Base-by-base conservation (phyloP, 2,329 filamentous ascomycete genomes). In the Penicillium psychrosexuale region DNA sequence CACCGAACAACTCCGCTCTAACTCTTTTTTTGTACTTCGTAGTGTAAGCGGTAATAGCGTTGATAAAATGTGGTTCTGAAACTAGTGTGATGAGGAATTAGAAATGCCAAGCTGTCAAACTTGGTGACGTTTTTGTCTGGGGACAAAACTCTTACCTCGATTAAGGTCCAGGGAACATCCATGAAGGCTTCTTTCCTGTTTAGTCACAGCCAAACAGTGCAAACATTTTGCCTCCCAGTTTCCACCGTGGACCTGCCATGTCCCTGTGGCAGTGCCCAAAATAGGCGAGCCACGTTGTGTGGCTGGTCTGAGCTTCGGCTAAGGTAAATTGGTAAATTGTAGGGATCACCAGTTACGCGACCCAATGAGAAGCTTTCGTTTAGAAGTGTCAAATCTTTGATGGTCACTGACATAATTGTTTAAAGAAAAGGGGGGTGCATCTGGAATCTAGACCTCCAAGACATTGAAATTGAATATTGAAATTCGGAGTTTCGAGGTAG, bases 1-100 rank as follows among this genome's bases (percentile, higher is more conserved):
- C 51, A 24, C 59, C 59, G 61, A 64, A 47, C 37, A 65, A 43
- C 46, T 55, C 60, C 59, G 62, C 37, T n/a, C 19, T 27, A 50
- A 33, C 38, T 50, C 33, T 8, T 12, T 42, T 59, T 47, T 30
- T 48, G 9, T 37, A 51, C 19, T 22, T 52, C 46, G 3, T 19
- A 55, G 19, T 5, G 43, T 45, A 24, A 34, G 59, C 59, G 55
- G 52, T 36, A 54, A 52, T 40, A 27, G 55, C 56, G 59, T 37
- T 54, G 24, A 38, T 30, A 19, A 22, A 34, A 39, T 55, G 51
- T 55, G 45, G 52, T 34, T 51, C 24, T 51, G 47, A 55, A 51
- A 51, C 39, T 54, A 54, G 47, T 36, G 46, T 50, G 15, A 24
- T 31, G 8, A 9, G 13, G 13, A 31, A 44, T 43, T 43, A 28